Base-by-base conservation (phyloP, 1,139 yeast species). In the Zygosaccharomyces sapae region DNA sequence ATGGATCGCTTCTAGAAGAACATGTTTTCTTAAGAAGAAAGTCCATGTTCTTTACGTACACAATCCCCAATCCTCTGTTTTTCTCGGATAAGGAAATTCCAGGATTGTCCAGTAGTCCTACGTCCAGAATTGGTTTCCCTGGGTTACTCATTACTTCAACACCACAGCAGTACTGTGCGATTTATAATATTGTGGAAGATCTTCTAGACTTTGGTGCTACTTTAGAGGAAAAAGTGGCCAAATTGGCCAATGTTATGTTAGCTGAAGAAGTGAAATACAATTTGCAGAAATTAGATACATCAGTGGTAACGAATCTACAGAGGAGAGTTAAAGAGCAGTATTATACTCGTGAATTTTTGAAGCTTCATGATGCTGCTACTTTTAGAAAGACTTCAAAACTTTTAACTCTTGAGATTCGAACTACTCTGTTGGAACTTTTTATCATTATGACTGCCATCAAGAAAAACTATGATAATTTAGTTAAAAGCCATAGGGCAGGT, bases 401-500 rank as follows among this genome's bases (percentile, higher is more conserved):
- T 16, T 65, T 85, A 27, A 80, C 80, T 47, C 69, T 80, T 27
- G 92, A 85, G 56, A 62, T 78, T 33, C 81, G 80, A 45, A 74
- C 76, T 43, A 71, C 78, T 49, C 66, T 72, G 44, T 66, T 84
- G 47, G 89, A 83, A 61, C 70, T 88, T 45, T 71, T 77, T 48
- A 74, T 85, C 30, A 70, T 86, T 47, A 81, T 86, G 79, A 77
- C 79, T 38, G 86, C 94, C 0, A 73, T 87, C 33, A 74, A 80
- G 48, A 68, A 77, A 38, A 77, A 80, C 3, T 66, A 76, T 54
- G 71, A 76, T 56, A 62, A 66, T 30, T 59, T 60, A 53, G 67
- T 70, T 57, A 71, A 57, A 51, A 68, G 63, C 52, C 67, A 54
- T 57, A 73, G 72, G 39, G 66, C 67, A 16, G 55, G 56, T 7